These are phyloP conservation scores for Macrolepiota fuliginosa DNA, from an alignment of 768 basidiomycete genomes.

Conservation along the genomic window DNA sequence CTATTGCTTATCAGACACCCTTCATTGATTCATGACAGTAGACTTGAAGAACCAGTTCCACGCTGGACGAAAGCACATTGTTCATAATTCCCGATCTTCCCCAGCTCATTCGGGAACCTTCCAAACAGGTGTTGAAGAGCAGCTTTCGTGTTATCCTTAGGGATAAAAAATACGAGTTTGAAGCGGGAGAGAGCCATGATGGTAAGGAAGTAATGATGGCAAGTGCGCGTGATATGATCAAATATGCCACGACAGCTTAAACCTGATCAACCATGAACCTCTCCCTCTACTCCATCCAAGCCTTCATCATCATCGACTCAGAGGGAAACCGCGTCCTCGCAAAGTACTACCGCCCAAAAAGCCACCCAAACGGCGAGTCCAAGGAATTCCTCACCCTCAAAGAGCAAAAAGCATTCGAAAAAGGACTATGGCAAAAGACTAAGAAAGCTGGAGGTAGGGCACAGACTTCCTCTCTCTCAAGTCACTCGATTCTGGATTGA, in stretches of 20 bases:
- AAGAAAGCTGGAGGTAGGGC: conserved; percentile 84
- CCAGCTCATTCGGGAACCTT: conserved; percentile 41
- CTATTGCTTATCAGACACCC: conserved; percentile 21
- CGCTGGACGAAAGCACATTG: conserved; percentile 52
- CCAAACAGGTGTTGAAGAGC: conserved; percentile 46
- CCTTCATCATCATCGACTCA: conserved; percentile 90
- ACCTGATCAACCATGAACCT: conserved; percentile 56
- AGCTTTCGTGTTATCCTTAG: conserved; percentile 34
- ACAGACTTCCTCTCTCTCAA: conserved; percentile 4
- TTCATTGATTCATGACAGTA: neutral
- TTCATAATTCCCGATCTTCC: conserved; percentile 52
- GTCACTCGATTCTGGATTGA: neutral
- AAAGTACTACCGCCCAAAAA: conserved; percentile 89
- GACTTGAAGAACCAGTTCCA: conserved; percentile 43
- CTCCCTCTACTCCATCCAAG: conserved; percentile 83
- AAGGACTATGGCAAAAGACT: conserved; percentile 93
- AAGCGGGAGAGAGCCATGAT: conserved; percentile 32
- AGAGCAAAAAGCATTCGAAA: conserved; percentile 95
- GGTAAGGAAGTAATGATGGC: neutral
- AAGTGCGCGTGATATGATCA: neutral
- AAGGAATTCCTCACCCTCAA: conserved; percentile 72
- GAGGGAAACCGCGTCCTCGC: conserved; percentile 94
- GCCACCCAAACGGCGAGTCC: conserved; percentile 56
- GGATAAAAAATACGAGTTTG: conserved; percentile 56
- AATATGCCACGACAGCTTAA: conserved; percentile 1